phyloP scores from a whole-genome alignment of 1,284 basidiomycete genomes.

The Peniophora sp. region DNA sequence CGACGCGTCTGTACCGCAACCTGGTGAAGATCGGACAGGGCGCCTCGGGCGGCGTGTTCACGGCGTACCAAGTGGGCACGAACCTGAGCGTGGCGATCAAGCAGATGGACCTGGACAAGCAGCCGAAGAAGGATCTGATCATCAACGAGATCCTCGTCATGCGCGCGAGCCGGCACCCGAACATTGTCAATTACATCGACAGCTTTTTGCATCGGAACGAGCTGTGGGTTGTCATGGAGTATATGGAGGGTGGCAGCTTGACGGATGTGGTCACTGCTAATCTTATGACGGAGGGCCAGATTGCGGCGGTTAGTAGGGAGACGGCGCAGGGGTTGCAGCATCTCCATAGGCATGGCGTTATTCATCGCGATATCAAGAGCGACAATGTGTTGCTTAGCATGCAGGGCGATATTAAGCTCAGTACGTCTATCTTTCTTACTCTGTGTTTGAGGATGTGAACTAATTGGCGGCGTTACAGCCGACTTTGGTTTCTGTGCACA shows the following conservation, averaged over 20 bases:
- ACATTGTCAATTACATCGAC: constrained; percentile 99
- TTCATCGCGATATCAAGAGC: constrained; percentile 97
- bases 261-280: constrained; percentile 97
- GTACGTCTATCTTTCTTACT: constrained; percentile 47
- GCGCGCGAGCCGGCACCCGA: constrained; percentile 92
- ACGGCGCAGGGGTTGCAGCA: constrained; percentile 89
- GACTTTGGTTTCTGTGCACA: constrained; percentile 99
- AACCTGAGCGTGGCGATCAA: constrained; percentile 97
- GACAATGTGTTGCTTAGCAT: constrained; percentile 93
- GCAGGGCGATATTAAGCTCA: constrained; percentile 95
- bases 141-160: constrained; percentile 99
- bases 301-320: constrained; percentile 88
- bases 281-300: constrained; percentile 92
- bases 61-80: constrained; percentile 92
- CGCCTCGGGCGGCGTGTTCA: constrained; percentile 97
- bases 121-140: constrained; percentile 99
- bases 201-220: constrained; percentile 97
- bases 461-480: constrained; percentile 40
- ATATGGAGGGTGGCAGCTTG: constrained; percentile 93
- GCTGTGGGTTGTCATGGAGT: constrained; percentile 99
- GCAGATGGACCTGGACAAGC: constrained; percentile 99
- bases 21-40: constrained; percentile 97
- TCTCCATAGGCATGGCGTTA: constrained; percentile 90
- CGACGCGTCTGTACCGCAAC: constrained; percentile 87
- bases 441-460: not conserved